These are phyloP conservation scores for Avena sativa DNA, from an alignment of 176 grass and related monocot genomes.

Conservation along the genomic window DNA sequence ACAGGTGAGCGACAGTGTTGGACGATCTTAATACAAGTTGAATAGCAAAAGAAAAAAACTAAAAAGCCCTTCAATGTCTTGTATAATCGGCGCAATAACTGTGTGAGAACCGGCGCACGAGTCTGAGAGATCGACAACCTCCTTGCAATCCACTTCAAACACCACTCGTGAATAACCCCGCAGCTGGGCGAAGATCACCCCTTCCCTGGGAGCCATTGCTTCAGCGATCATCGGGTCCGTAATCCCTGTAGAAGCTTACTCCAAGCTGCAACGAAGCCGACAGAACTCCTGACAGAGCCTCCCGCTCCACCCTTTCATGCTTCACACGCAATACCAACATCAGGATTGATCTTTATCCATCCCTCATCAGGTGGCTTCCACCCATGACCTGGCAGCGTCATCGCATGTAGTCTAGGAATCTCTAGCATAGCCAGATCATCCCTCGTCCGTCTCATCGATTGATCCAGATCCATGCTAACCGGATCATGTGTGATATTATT, in stretches of 20 bases:
- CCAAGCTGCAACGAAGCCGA: neutral
- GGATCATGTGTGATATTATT: neutral
- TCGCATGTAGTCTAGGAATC: neutral
- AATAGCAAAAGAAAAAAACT: neutral
- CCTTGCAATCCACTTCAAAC: no score
- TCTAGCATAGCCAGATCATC: neutral
- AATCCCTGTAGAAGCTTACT: neutral
- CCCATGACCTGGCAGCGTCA: neutral
- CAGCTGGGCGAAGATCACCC: neutral
- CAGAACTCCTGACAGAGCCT: neutral
- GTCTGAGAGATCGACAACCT: neutral
- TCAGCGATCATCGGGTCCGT: neutral
- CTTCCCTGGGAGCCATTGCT: neutral
- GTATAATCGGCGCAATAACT: neutral
- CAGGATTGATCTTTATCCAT: neutral
- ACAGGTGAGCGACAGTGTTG: no score
- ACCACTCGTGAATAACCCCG: no score
- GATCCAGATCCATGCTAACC: neutral
- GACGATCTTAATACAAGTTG: neutral
- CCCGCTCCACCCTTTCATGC: neutral
- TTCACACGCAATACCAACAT: neutral
- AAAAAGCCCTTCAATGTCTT: neutral
- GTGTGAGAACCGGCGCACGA: neutral
- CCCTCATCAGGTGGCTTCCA: neutral
- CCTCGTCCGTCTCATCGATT: neutral